Evolutionary conservation across 257 asterid genomes (phyloP).

Genomic region (Cinchona pubescens): DNA sequence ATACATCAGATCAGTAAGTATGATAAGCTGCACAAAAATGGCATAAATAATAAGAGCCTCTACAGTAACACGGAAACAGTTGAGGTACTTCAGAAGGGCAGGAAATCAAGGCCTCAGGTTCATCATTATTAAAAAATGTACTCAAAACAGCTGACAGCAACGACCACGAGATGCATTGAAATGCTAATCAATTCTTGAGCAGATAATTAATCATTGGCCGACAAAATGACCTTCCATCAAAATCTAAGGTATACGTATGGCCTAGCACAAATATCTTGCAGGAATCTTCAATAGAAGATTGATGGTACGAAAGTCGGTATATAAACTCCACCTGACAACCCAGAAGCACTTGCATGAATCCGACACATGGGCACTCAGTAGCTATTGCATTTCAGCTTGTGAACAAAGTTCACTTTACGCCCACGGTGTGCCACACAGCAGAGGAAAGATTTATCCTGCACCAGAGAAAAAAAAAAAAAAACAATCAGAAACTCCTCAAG

Average conservation of each 20-base stretch:
- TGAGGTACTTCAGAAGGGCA: neutral
- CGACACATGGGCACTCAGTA: neutral
- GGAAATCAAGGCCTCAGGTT: neutral
- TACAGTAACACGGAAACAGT: neutral
- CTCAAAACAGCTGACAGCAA: neutral
- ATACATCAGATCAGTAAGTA: neutral
- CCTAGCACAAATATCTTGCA: neutral
- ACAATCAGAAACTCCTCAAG: slow-evolving; percentile 17
- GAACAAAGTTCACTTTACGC: neutral
- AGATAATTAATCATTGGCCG: neutral
- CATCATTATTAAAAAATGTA: neutral
- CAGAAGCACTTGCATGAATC: neutral
- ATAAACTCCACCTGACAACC: slow-evolving; percentile 1
- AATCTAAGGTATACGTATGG: neutral
- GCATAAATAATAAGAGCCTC: neutral
- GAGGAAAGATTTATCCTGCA: slow-evolving; percentile 8
- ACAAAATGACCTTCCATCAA: neutral
- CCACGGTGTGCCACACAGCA: neutral
- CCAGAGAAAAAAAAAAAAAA: neutral
- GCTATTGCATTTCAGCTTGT: neutral
- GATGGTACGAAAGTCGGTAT: neutral
- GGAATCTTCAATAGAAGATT: slow-evolving; percentile 2
- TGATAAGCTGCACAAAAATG: neutral
- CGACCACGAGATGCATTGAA: neutral
- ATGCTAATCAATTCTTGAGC: neutral